phyloP scores from a whole-genome alignment of 108 stramenopile genomes.

The Cyclotella atomus region DNA sequence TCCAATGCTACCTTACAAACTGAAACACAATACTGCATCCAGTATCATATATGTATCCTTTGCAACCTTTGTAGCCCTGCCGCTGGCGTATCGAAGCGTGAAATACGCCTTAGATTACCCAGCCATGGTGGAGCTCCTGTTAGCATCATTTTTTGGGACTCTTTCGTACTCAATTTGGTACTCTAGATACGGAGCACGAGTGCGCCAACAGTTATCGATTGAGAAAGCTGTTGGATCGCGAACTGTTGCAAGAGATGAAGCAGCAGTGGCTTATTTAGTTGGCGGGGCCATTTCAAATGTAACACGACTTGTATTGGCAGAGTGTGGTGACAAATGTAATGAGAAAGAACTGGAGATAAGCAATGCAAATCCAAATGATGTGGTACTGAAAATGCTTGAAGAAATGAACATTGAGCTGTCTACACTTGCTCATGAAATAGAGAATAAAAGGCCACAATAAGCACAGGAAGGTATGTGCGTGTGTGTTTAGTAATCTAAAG shows the following conservation, averaged over 20 bases:
- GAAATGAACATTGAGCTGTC: too few species aligned
- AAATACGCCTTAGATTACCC: slow-evolving; percentile 51
- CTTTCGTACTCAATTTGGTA: slow-evolving; percentile 45
- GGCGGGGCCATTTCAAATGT: slow-evolving; percentile 10
- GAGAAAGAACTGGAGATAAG: neutral
- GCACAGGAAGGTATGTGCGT: too few species aligned
- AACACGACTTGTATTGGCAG: neutral
- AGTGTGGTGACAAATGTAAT: slow-evolving; percentile 1
- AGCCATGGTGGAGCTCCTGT: slow-evolving; percentile 29
- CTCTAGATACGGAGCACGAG: slow-evolving; percentile 30
- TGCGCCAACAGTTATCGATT: slow-evolving; percentile 9
- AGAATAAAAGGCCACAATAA: too few species aligned
- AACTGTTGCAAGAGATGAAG: slow-evolving; percentile 3
- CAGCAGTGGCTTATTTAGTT: neutral
- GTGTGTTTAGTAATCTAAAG: too few species aligned
- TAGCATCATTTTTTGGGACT: slow-evolving; percentile 47
- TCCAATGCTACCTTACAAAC: slow-evolving; percentile 19
- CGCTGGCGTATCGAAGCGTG: slow-evolving; percentile 53
- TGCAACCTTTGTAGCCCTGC: slow-evolving; percentile 53
- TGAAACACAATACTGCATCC: slow-evolving; percentile 46
- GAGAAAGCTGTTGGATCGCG: slow-evolving; percentile 16
- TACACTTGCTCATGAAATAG: too few species aligned
- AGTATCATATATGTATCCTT: slow-evolving; percentile 42
- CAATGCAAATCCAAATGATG: too few species aligned
- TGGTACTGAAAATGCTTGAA: too few species aligned